phyloP scores from a whole-genome alignment of 805 yeast genomes.

The Sporopachydermia quercuum region DNA sequence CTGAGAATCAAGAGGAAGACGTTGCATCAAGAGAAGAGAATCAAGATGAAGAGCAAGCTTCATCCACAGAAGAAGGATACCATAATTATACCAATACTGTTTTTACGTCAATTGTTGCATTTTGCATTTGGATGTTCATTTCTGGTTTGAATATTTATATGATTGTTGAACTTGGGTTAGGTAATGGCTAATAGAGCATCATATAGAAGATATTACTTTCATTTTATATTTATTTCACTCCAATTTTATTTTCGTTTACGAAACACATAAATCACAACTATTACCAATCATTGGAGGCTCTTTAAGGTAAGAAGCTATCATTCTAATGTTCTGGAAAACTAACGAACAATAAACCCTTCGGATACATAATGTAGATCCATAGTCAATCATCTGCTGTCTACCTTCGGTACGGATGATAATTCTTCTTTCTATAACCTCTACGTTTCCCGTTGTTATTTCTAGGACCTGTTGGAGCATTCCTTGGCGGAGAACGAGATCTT shows the following conservation, averaged over 20 bases:
- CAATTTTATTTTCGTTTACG: too few species aligned
- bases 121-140: slow-evolving; percentile 56
- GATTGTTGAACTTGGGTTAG: slow-evolving; percentile 31
- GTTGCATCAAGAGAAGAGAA: slow-evolving; percentile 9
- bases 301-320: too few species aligned
- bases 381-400: slow-evolving; percentile 1
- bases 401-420: neutral
- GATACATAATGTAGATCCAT: too few species aligned
- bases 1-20: slow-evolving; percentile 6
- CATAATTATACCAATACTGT: slow-evolving; percentile 36
- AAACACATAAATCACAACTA: too few species aligned
- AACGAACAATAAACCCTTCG: too few species aligned
- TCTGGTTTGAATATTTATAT: slow-evolving; percentile 56
- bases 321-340: too few species aligned
- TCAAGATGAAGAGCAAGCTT: slow-evolving; percentile 4
- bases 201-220: too few species aligned
- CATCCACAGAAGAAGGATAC: slow-evolving; percentile 2
- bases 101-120: slow-evolving; percentile 35
- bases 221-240: too few species aligned
- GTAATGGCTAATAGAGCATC: slow-evolving; percentile 15
- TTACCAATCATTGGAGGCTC: too few species aligned
- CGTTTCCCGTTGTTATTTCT: slow-evolving; percentile 3
- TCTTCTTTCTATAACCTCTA: neutral
- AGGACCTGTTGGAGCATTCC: slow-evolving; percentile 11
- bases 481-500: slow-evolving; percentile 9